phyloP scores from a whole-genome alignment of 176 grass and related monocot genomes.

The Rhynchospora breviuscula region DNA sequence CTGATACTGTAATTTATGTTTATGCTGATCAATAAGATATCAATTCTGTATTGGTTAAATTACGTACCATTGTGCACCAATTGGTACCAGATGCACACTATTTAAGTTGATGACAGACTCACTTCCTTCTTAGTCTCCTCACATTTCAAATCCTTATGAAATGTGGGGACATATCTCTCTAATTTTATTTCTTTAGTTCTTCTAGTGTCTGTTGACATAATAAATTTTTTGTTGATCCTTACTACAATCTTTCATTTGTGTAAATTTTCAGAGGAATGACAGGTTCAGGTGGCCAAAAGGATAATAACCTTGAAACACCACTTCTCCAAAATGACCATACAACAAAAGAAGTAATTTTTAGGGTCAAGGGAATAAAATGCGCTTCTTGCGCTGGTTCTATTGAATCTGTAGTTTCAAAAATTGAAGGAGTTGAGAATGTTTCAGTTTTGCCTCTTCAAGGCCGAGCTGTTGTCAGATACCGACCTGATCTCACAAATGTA shows the following conservation, averaged over 20 bases:
- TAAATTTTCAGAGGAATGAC: not conserved
- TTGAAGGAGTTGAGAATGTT: conserved; percentile 79
- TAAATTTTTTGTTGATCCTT: not conserved
- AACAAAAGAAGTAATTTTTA: conserved; percentile 50
- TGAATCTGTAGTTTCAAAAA: conserved; percentile 54
- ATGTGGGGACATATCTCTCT: too few species aligned
- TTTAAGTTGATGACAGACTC: not conserved
- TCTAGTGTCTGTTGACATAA: not conserved
- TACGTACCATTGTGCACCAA: not conserved
- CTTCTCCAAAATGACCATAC: conserved; percentile 55
- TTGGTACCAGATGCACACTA: not conserved
- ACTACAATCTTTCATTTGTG: not conserved
- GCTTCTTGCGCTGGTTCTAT: conserved; percentile 68
- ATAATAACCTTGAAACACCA: conserved; percentile 44
- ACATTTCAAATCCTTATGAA: not conserved
- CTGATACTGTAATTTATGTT: not conserved
- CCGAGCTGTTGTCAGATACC: conserved; percentile 55
- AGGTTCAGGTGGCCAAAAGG: conserved; percentile 24
- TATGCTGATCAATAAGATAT: not conserved
- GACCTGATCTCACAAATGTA: conserved; percentile 61
- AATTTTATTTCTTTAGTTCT: not conserved
- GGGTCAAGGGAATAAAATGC: conserved; percentile 62
- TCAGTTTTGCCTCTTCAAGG: conserved; percentile 69
- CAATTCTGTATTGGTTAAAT: not conserved
- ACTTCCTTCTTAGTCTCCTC: not conserved